These are phyloP conservation scores for Wickerhamomyces strasburgensis DNA, from an alignment of 805 yeast species.

Conservation along the genomic window DNA sequence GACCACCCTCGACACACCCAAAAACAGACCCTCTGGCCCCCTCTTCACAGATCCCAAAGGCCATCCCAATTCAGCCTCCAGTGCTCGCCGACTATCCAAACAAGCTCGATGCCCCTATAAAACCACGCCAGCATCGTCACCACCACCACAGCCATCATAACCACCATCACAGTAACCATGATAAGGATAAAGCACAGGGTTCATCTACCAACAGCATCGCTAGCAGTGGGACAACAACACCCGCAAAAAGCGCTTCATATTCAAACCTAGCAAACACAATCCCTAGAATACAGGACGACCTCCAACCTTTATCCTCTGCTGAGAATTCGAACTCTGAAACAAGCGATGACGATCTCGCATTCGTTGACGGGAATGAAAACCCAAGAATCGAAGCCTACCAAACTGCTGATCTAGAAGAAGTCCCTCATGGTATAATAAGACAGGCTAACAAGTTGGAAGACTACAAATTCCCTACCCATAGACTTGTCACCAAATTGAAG, in stretches of 20 bases:
- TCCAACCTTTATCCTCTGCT: conserved; percentile 47
- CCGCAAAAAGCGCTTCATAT: conserved; percentile 11
- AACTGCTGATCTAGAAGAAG: conserved; percentile 93
- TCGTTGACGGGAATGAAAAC: no score
- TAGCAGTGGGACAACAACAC: conserved; percentile 12
- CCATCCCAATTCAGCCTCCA: conserved; percentile 71
- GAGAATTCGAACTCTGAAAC: conserved; percentile 37
- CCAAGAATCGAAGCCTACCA: no score
- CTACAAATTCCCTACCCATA: conserved; percentile 83
- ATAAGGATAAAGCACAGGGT: no score
- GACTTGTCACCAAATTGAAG: conserved; percentile 63
- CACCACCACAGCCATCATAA: conserved; percentile 14
- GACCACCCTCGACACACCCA: conserved; percentile 65
- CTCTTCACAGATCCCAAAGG: conserved; percentile 62
- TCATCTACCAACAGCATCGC: no score
- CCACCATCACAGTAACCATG: no score
- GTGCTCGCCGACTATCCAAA: conserved; percentile 72
- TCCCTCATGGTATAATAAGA: conserved; percentile 88
- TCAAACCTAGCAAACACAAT: conserved; percentile 28
- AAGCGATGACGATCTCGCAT: conserved; percentile 25
- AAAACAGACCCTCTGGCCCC: conserved; percentile 59
- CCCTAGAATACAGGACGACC: conserved; percentile 53
- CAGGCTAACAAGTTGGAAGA: conserved; percentile 70
- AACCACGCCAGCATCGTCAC: conserved; percentile 34
- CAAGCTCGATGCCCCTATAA: conserved; percentile 70